Conservation (phyloP, 2,329 filamentous ascomycete genomes). For the Boeremia lycopersici region DNA sequence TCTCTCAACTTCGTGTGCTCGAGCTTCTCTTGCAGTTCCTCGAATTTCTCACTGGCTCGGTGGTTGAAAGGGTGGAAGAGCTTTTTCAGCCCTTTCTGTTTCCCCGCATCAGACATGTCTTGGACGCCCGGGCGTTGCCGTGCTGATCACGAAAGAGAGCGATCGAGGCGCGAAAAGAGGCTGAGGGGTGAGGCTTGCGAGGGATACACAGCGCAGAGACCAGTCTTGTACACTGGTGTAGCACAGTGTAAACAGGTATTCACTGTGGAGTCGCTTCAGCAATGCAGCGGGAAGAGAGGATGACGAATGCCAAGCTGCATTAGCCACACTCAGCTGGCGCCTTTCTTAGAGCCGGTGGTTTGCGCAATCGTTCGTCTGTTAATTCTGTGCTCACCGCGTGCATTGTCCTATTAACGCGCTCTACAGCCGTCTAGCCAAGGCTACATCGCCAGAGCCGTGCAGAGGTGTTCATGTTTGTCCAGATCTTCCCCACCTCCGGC, state of each 20-base stretch:
- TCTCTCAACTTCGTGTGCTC: conserved; percentile 56
- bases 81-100: conserved; percentile 43
- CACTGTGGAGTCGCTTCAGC: conserved; percentile 17
- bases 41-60: conserved; percentile 32
- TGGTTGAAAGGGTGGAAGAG: conserved; percentile 48
- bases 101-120: conserved; percentile 30
- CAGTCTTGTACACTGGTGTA: conserved; percentile 28
- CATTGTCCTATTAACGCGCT: background rate
- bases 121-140: conserved; percentile 15
- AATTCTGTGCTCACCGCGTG: background rate
- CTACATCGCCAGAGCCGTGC: background rate
- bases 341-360: background rate
- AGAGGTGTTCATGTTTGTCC: background rate
- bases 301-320: conserved; percentile 16
- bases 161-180: conserved; percentile 24
- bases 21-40: conserved; percentile 51
- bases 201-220: conserved; percentile 19
- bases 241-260: conserved; percentile 32
- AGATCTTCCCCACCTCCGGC: background rate
- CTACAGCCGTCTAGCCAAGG: background rate
- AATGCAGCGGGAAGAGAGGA: conserved; percentile 8
- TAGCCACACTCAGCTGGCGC: conserved; percentile 13
- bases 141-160: conserved; percentile 16
- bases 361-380: background rate
- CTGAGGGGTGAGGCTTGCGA: conserved; percentile 28